These are phyloP conservation scores for Botrytis porri DNA, from an alignment of 2,329 filamentous ascomycete species.

Conservation along the genomic window DNA sequence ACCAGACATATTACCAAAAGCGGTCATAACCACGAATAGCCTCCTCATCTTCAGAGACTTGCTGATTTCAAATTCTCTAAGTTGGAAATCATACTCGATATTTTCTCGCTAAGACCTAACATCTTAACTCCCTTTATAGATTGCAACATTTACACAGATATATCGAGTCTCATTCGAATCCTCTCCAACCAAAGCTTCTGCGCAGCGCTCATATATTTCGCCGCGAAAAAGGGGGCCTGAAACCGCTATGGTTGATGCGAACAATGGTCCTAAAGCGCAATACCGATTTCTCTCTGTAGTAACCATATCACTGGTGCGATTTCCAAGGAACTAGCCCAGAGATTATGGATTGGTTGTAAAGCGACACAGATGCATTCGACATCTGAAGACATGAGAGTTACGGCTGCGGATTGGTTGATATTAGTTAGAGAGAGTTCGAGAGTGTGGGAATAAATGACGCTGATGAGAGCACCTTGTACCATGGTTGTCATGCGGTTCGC, in stretches of 20 bases:
- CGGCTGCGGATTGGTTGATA: slow-evolving; percentile 34
- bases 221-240: not conserved
- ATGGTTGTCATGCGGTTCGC: slow-evolving; percentile 28
- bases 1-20: not conserved
- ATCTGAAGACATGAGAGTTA: slow-evolving; percentile 47
- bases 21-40: not conserved
- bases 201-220: not conserved
- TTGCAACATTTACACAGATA: not conserved
- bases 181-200: not conserved
- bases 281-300: slow-evolving; percentile 38
- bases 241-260: not conserved
- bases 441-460: not conserved
- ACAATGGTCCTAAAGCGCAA: not conserved
- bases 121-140: not conserved
- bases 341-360: slow-evolving; percentile 37
- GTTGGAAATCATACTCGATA: not conserved
- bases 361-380: slow-evolving; percentile 32
- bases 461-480: not conserved
- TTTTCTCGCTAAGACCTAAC: not conserved
- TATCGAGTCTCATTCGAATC: not conserved
- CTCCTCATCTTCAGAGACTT: not conserved
- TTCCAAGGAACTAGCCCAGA: slow-evolving; percentile 43
- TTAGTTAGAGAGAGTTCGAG: not conserved
- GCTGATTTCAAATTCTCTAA: not conserved
- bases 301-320: slow-evolving; percentile 41